Evolutionary conservation across 768 basidiomycete species (phyloP).

Genomic region (Termitomyces sp.): DNA sequence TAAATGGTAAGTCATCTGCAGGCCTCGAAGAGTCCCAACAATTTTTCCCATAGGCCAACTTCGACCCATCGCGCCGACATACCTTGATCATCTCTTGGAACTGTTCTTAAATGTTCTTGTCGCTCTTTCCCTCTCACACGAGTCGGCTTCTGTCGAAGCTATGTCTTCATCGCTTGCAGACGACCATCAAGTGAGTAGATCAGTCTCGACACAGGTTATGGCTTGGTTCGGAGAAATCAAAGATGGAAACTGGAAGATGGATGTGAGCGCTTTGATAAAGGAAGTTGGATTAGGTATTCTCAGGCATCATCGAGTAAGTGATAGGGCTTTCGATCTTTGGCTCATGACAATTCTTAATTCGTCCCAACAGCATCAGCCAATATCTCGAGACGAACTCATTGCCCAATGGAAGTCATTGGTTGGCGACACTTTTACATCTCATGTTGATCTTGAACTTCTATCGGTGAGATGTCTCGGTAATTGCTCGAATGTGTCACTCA

Average conservation of each 20-base stretch:
- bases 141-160: conserved; percentile 51
- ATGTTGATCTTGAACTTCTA: conserved; percentile 63
- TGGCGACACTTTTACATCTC: conserved; percentile 69
- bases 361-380: conserved; percentile 49
- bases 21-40: neutral
- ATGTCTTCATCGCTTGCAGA: conserved; percentile 57
- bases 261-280: conserved; percentile 54
- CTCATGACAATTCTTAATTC: neutral
- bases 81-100: conserved; percentile 68
- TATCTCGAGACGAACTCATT: conserved; percentile 52
- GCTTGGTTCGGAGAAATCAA: conserved; percentile 72
- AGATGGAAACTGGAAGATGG: conserved; percentile 60
- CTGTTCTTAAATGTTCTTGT: conserved; percentile 70
- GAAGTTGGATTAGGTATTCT: conserved; percentile 79
- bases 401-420: conserved; percentile 66
- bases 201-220: conserved; percentile 66
- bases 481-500: neutral
- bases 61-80: conserved; percentile 63
- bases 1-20: conserved; percentile 48
- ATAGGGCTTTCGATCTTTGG: neutral
- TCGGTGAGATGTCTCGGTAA: conserved; percentile 38
- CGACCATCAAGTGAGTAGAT: conserved; percentile 64
- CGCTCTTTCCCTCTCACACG: conserved; percentile 50
- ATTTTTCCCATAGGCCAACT: conserved; percentile 48
- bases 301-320: conserved; percentile 48